Base-by-base conservation (phyloP, 2,329 filamentous ascomycete species). In the Dactylellina cionopaga region DNA sequence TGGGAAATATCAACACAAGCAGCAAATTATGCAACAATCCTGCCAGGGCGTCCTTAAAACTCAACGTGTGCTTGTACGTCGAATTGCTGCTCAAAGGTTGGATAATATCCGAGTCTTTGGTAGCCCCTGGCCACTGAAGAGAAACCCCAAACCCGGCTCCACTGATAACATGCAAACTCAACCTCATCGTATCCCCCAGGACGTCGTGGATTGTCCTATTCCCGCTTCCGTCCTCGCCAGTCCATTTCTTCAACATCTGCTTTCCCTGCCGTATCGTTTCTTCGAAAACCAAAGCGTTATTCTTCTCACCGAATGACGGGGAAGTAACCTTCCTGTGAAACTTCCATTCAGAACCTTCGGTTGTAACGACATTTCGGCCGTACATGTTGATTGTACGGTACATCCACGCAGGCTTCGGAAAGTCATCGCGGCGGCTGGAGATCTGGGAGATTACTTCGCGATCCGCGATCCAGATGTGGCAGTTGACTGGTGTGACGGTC, bases 1-100 rank as follows among this genome's bases (percentile, higher is more conserved):
- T 80, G 0, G 89, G 89, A 1, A 86, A 76, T 5, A 92, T 71
- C 46, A 91, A 80, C 65, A 91, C 84, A 75, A 92, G 80, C 33
- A 90, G 80, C 11, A 80, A 82, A 54, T 85, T 84, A 69, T 92
- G 80, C 10, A 68, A 66, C 89, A 86, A 47, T 87, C 83, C 17
- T 85, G 85, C 79, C 91, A 92, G 55, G 84, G 88, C 84, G 92
- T 83, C 2, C 39, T 65, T 72, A 17, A 72, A 72, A 39, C 68
- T 72, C 41, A 72, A 15, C 7, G 68, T 65, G 55, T 72, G 68
- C 39, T 35, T 43, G 43, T 65, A 46, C 4, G 35, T 47, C 24
- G 68, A 72, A 9, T 24, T 37, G 1, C 24, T 41, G n/a, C 35
- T 55, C 19, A 72, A 44, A 13, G 68, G 51, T 10, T n/a, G 39